Percentiles rank a stretch among this genome's conserved stretches.
These are phyloP conservation scores for Globisporangium camurandrum DNA, from an alignment of 352 stramenopile species.

Conservation along the genomic window DNA sequence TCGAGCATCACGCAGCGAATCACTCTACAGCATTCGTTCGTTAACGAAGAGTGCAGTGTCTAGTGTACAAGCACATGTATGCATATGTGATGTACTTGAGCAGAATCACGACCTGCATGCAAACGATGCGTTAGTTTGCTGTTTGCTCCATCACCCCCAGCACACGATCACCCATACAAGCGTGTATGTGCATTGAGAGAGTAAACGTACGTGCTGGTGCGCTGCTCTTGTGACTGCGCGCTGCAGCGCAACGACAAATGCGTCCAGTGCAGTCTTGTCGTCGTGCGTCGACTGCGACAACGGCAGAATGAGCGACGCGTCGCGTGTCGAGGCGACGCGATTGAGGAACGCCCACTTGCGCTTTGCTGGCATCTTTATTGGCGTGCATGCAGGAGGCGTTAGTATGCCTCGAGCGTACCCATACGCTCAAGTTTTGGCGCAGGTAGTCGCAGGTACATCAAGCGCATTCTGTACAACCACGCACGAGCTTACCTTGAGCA, in stretches of 20 bases:
- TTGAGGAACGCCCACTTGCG: constrained; percentile 9
- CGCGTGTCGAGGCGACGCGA: constrained; percentile 1
- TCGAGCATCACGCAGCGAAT: constrained; percentile 13
- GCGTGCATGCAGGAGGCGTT: too few species aligned
- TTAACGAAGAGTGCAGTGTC: not conserved
- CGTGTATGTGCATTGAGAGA: too few species aligned
- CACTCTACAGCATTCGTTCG: constrained; percentile 1
- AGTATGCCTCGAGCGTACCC: too few species aligned
- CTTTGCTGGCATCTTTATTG: constrained; percentile 8
- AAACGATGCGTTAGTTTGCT: not conserved
- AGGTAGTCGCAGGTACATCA: not conserved
- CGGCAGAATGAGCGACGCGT: constrained; percentile 2
- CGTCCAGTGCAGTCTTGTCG: not conserved
- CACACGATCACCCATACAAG: not conserved
- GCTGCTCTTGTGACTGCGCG: constrained; percentile 15
- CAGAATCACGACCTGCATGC: constrained; percentile 3
- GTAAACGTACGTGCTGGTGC: constrained; percentile 16
- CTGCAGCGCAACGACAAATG: constrained; percentile 12
- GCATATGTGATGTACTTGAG: not conserved
- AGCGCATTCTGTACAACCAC: not conserved
- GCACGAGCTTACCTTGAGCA: constrained; percentile 7
- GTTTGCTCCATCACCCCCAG: not conserved
- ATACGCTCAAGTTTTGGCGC: too few species aligned
- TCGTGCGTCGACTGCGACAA: not conserved
- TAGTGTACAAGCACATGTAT: not conserved